phyloP scores from a whole-genome alignment of 1,284 basidiomycete genomes.

The Pholiota adiposa region DNA sequence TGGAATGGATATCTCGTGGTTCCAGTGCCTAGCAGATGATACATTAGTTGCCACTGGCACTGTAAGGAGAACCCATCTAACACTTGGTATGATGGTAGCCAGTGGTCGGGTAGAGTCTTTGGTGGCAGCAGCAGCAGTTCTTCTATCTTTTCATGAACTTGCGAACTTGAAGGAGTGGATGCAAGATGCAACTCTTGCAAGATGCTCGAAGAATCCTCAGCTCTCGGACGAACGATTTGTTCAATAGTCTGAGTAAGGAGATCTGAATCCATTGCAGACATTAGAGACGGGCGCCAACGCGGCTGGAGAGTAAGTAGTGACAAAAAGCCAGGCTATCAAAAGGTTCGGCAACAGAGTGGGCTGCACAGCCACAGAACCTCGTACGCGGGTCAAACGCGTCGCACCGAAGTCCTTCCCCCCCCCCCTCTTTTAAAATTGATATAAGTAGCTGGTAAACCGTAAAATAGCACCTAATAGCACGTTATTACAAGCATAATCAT shows the following conservation, averaged over 20 bases:
- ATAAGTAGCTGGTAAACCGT: too few relatives aligned
- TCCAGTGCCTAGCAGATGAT: slow-evolving; percentile 69
- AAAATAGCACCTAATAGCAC: too few relatives aligned
- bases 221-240: slow-evolving; percentile 48
- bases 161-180: slow-evolving; percentile 56
- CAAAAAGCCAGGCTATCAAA: too few relatives aligned
- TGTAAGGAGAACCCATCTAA: slow-evolving; percentile 39
- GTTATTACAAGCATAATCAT: too few relatives aligned
- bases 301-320: background rate
- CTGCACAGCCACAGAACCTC: slow-evolving; percentile 1
- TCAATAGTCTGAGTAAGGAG: slow-evolving; percentile 31
- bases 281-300: background rate
- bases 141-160: slow-evolving; percentile 70
- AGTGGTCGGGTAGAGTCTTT: slow-evolving; percentile 64
- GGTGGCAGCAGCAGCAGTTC: slow-evolving; percentile 69
- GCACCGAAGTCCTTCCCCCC: too few relatives aligned
- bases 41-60: slow-evolving; percentile 25
- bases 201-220: slow-evolving; percentile 43
- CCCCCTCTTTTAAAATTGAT: too few relatives aligned
- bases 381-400: too few relatives aligned
- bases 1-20: slow-evolving; percentile 60
- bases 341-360: too few relatives aligned
- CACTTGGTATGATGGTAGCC: slow-evolving; percentile 80
- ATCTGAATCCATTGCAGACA: slow-evolving; percentile 7
- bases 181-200: slow-evolving; percentile 60